Evolutionary conservation across 2,329 filamentous ascomycete species (phyloP).

Genomic region (Colletotrichum australisinense): DNA sequence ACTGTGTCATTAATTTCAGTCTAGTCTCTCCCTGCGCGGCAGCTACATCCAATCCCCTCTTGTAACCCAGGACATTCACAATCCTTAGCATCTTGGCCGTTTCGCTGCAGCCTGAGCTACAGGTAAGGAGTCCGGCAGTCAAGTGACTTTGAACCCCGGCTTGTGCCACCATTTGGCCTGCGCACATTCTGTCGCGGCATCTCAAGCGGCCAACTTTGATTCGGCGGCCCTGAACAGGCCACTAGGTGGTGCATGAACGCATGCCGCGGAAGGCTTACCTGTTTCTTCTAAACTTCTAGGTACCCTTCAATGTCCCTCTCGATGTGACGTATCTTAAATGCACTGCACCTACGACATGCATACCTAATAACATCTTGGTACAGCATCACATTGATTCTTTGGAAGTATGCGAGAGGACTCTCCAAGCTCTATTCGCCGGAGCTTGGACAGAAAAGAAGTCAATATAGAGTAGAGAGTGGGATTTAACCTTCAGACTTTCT

Average conservation of each 20-base stretch:
- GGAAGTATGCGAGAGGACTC: too few relatives aligned
- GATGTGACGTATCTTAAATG: too few relatives aligned
- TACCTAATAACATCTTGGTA: too few relatives aligned
- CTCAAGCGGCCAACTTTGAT: background rate
- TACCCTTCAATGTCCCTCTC: background rate
- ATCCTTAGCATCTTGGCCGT: background rate
- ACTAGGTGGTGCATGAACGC: background rate
- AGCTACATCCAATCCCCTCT: background rate
- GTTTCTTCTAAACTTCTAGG: background rate
- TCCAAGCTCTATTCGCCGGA: too few relatives aligned
- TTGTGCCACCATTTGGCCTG: background rate
- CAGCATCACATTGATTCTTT: too few relatives aligned
- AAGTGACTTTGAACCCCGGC: background rate
- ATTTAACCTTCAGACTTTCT: too few relatives aligned
- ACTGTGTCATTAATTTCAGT: background rate
- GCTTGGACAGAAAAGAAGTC: too few relatives aligned
- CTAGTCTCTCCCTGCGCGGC: background rate
- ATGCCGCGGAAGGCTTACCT: background rate
- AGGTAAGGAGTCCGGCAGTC: background rate
- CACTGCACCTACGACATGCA: background rate
- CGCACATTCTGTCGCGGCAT: background rate
- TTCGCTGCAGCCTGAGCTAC: background rate
- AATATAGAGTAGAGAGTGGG: too few relatives aligned
- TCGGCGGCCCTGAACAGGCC: background rate
- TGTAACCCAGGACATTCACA: background rate